These are phyloP conservation scores for Malus fusca DNA, from an alignment of 306 rosid genomes.

Conservation along the genomic window DNA sequence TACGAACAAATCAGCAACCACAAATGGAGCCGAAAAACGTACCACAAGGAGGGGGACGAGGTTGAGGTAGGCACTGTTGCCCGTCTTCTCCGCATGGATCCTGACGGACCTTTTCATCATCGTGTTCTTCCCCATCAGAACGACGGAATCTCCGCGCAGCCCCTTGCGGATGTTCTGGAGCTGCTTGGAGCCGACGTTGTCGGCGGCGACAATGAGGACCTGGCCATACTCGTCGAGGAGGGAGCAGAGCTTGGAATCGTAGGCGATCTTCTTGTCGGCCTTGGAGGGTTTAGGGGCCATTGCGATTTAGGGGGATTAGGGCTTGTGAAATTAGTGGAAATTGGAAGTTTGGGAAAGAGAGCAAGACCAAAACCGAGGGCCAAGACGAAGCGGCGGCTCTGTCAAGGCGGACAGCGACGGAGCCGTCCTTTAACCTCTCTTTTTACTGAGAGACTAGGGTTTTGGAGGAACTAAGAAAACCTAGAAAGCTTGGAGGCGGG, in stretches of 20 bases:
- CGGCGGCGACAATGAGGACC: slow-evolving; percentile 75
- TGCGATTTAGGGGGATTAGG: background rate
- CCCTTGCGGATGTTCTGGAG: slow-evolving; percentile 78
- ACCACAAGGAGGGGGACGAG: slow-evolving; percentile 83
- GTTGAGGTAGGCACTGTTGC: slow-evolving; percentile 51
- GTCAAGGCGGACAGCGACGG: slow-evolving; percentile 72
- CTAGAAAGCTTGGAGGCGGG: slow-evolving; percentile 9
- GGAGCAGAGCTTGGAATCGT: slow-evolving; percentile 66
- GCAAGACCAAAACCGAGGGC: slow-evolving; percentile 52
- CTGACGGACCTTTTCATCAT: slow-evolving; percentile 87
- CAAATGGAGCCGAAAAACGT: background rate
- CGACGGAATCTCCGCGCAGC: slow-evolving; percentile 75
- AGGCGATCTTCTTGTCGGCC: slow-evolving; percentile 69
- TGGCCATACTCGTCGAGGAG: slow-evolving; percentile 65
- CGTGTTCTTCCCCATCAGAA: slow-evolving; percentile 96
- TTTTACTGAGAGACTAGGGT: background rate
- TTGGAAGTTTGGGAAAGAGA: background rate
- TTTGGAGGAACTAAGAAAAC: slow-evolving; percentile 5
- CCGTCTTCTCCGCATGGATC: slow-evolving; percentile 64
- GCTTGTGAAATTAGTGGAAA: background rate
- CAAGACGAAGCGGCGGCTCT: slow-evolving; percentile 44
- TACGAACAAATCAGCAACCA: fast-evolving
- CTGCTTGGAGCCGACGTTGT: slow-evolving; percentile 84
- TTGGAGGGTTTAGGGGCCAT: slow-evolving; percentile 48
- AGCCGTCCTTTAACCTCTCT: slow-evolving; percentile 70